phyloP scores from a whole-genome alignment of 441 rosid species.

The Erodium moschatum region DNA sequence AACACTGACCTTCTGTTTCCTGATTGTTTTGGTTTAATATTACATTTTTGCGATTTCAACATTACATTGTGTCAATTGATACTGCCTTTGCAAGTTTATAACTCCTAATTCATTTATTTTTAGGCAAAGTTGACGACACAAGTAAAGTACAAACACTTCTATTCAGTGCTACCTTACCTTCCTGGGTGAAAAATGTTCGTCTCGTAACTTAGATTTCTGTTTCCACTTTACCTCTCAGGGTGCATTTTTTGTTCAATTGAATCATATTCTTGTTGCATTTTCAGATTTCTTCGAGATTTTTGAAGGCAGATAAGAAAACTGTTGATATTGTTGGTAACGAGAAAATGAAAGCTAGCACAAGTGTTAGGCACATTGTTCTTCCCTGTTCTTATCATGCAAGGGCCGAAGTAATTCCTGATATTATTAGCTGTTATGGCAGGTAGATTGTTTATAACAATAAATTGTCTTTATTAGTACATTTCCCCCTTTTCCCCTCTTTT shows the following conservation, averaged over 20 bases:
- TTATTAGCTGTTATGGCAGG: conserved; percentile 89
- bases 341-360: conserved; percentile 91
- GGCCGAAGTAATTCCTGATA: conserved; percentile 71
- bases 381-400: conserved; percentile 68
- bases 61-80: no score
- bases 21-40: no score
- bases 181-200: conserved; percentile 79
- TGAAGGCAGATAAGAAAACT: conserved; percentile 60
- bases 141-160: conserved; percentile 93
- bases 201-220: conserved; percentile 12
- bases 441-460: conserved; percentile 19
- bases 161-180: conserved; percentile 90
- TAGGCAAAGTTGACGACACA: conserved; percentile 78
- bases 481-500: no score
- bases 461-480: background rate
- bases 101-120: conserved; percentile 15
- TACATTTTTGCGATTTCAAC: no score
- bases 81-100: background rate
- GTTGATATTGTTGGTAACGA: conserved; percentile 95
- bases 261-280: conserved; percentile 17
- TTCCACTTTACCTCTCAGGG: background rate
- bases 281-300: conserved; percentile 67
- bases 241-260: conserved; percentile 9
- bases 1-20: no score
- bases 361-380: conserved; percentile 72